Evolutionary conservation across 306 rosid genomes (phyloP), one percentile per base, ranked within the genome.

Genomic region (Trifolium subterraneum): DNA sequence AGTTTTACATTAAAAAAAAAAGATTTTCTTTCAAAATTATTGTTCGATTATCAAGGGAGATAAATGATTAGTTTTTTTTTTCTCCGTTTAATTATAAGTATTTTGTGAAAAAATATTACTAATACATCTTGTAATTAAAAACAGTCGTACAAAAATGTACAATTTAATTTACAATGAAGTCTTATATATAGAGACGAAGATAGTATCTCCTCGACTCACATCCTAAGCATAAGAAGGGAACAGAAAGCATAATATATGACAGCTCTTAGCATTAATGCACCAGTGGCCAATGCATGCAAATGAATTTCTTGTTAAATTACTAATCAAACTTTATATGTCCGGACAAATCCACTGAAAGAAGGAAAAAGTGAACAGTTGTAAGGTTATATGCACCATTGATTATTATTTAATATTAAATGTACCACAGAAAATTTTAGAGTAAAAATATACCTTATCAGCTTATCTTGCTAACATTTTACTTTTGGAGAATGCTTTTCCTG

Each of bases 341-440:
- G 2, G 64, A 58, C 60, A 54, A 54, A 60, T 14, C 41, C 11
- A 29, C 41, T 13, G 10, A 29, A 27, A 59, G 12, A 60, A 60
- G 19, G 39, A 60, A 60, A 60, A 29, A 60, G 65, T 60, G 20
- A 60, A 60, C 41, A 60, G 33, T 60, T 60, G 29, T 60, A 60
- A 59, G 41, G 65, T 60, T 60, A 60, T 60, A 60, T 15, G 41
- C 42, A 60, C 65, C 65, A 60, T 60, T 60, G 3, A 60, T 60
- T 10, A 29, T 59, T 29, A 29, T 29, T 29, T 60, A 29, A 36
- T 7, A 36, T 35, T 3, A 25, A 27, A 15, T 60, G 13, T 19
- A 60, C 65, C 20, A 60, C 4, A 12, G 20, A 54, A 19, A 19
- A 52, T n/a, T 19, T 19, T 54, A 54, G 6, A 29, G 39, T 15